Conservation (phyloP, 192 early-diverging fungal genomes). For the Spizellomyces sp. region DNA sequence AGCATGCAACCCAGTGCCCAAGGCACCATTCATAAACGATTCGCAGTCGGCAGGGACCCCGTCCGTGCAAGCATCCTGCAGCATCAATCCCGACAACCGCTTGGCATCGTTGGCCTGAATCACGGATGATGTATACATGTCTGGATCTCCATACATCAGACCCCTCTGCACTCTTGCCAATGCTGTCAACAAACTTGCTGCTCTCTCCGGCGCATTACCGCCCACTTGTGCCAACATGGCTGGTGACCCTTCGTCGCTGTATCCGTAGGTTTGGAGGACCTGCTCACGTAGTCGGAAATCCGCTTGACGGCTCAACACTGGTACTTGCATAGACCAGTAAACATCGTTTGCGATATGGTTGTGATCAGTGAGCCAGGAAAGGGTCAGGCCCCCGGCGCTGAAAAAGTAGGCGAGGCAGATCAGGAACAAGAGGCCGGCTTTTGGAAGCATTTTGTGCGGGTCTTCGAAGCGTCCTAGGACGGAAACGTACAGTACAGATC, state of each 20-base stretch:
- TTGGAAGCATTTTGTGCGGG: conserved; percentile 28
- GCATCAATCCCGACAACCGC: conserved; percentile 13
- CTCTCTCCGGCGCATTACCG: background rate
- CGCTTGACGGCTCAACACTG: conserved; percentile 16
- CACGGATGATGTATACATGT: conserved; percentile 10
- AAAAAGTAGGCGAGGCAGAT: conserved; percentile 38
- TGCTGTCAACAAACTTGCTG: background rate
- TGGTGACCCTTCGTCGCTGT: background rate
- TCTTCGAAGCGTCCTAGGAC: conserved; percentile 9
- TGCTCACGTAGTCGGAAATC: conserved; percentile 23
- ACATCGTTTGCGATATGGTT: background rate
- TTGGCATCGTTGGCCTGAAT: conserved; percentile 6
- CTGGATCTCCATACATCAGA: conserved; percentile 16
- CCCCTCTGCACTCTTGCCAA: background rate
- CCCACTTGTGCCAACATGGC: background rate
- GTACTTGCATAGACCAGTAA: conserved; percentile 37
- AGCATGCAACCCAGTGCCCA: conserved; percentile 37
- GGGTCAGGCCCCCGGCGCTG: conserved; percentile 14
- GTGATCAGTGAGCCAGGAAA: background rate
- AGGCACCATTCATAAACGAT: conserved; percentile 26
- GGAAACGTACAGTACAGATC: background rate
- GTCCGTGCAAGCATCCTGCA: conserved; percentile 31
- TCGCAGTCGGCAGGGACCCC: conserved; percentile 31
- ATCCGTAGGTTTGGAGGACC: conserved; percentile 9
- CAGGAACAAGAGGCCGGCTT: conserved; percentile 26